phyloP scores from a whole-genome alignment of 169 alveolate species.

The Plasmodium billcollinsi region DNA sequence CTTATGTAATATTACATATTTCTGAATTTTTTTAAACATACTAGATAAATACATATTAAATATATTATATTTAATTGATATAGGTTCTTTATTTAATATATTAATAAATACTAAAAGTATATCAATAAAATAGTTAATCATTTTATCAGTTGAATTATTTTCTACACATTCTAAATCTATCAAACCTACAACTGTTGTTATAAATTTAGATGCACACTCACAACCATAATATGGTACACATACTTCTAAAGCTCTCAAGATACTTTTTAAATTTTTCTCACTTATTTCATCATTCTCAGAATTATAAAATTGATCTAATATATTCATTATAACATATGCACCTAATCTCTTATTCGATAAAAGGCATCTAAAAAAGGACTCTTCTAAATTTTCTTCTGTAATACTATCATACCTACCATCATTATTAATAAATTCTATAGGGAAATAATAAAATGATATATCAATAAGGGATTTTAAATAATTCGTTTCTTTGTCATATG shows the following conservation, averaged over 20 bases:
- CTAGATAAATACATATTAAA: constrained; percentile 6
- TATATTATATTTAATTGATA: background rate
- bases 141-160: constrained; percentile 33
- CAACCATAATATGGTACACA: constrained; percentile 55
- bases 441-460: constrained; percentile 63
- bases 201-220: constrained; percentile 16
- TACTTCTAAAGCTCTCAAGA: constrained; percentile 19
- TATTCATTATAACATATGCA: constrained; percentile 25
- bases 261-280: constrained; percentile 34
- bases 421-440: constrained; percentile 34
- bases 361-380: constrained; percentile 26
- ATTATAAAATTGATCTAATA: constrained; percentile 46
- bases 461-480: constrained; percentile 44
- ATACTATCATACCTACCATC: constrained; percentile 37
- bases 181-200: constrained; percentile 36
- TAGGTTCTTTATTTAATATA: constrained; percentile 20
- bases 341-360: constrained; percentile 51
- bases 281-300: constrained; percentile 47
- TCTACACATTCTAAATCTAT: constrained; percentile 61
- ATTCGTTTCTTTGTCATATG: constrained; percentile 26
- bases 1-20: constrained; percentile 32
- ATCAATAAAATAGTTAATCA: constrained; percentile 18
- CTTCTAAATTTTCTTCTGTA: constrained; percentile 44
- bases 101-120: constrained; percentile 31
- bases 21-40: constrained; percentile 23